Base-by-base conservation (phyloP, 305 asterid genomes). In the Petunia hybrid region DNA sequence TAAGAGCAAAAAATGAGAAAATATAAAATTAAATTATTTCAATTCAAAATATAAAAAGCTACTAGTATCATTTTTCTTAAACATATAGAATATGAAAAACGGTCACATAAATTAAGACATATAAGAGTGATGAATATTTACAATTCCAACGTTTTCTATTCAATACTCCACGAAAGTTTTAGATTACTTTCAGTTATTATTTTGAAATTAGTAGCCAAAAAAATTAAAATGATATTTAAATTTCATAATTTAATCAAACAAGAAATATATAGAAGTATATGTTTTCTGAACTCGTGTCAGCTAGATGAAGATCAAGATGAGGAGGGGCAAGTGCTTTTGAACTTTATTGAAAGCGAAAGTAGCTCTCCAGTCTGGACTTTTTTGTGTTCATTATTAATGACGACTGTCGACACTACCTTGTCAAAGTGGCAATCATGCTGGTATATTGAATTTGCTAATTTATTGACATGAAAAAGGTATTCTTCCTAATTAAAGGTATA, bases 281-380 rank as follows among this genome's bases (percentile, higher is more conserved):
- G n/a, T 43, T 43, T 45, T 60, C 6, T 31, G 31, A 61, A 60
- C 39, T 22, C 0, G n/a, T n/a, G n/a, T n/a, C n/a, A n/a, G n/a
- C n/a, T 6, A 22, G 12, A 16, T 10, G 12, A 22, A 60, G 65
- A 55, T 55, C 22, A n/a, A n/a, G n/a, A n/a, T n/a, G 39, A 22
- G 38, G 66, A 61, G 66, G 66, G 66, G n/a, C 5, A 60, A 22
- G 66, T 43, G 57, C 5, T 46, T 70, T 45, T 46, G 60, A 22
- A 70, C 60, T 31, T 70, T 71, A 71, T 14, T 35, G 12, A 71
- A 48, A 71, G 10, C 61, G 42, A 48, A 71, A 71, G 77, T 71
- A 46, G 1, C 12, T 31, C 77, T 22, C 57, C 40, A 5, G 8
- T 68, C 4, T 43, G 8, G 3, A 70, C n/a, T n/a, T 5, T 45